These are phyloP conservation scores for Ceriops zippeliana DNA, from an alignment of 345 rosid species.

Conservation along the genomic window DNA sequence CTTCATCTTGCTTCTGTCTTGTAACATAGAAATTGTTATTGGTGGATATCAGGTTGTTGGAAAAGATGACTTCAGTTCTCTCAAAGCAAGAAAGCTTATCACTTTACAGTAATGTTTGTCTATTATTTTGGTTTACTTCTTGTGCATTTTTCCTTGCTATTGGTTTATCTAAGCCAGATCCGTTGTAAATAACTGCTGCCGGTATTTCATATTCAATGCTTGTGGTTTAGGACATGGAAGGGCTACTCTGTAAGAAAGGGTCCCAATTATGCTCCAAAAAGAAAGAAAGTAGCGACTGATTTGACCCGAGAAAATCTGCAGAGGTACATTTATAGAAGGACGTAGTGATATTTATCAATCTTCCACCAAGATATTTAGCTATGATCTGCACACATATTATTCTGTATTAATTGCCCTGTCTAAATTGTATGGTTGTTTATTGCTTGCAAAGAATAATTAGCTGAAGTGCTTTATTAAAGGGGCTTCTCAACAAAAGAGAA, in stretches of 20 bases:
- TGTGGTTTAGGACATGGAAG: slow-evolving; percentile 61
- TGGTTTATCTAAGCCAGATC: not conserved
- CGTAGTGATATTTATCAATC: not conserved
- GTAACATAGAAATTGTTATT: slow-evolving; percentile 3
- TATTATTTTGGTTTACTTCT: slow-evolving; percentile 6
- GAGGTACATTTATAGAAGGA: slow-evolving; percentile 36
- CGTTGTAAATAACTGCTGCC: not conserved
- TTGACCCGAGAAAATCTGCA: slow-evolving; percentile 86
- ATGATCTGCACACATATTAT: not conserved
- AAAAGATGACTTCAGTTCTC: slow-evolving; percentile 50
- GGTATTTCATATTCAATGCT: not conserved
- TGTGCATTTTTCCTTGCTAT: slow-evolving; percentile 4
- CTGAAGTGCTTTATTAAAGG: too few relatives aligned
- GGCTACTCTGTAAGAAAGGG: slow-evolving; percentile 79
- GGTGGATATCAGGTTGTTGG: slow-evolving; percentile 52
- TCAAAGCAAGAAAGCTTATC: slow-evolving; percentile 83
- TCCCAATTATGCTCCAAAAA: slow-evolving; percentile 71
- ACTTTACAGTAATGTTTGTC: slow-evolving; percentile 45
- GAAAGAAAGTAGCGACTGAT: slow-evolving; percentile 75
- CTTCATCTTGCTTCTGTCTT: not conserved
- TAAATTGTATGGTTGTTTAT: too few relatives aligned
- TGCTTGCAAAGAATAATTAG: too few relatives aligned
- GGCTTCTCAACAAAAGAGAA: not conserved
- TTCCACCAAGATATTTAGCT: not conserved
- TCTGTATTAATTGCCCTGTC: too few relatives aligned